A percentile compares a stretch with the other conserved stretches of the same genome.
These are phyloP conservation scores for Baffinella frigidus DNA, from an alignment of 208 protist genomes.

Conservation along the genomic window DNA sequence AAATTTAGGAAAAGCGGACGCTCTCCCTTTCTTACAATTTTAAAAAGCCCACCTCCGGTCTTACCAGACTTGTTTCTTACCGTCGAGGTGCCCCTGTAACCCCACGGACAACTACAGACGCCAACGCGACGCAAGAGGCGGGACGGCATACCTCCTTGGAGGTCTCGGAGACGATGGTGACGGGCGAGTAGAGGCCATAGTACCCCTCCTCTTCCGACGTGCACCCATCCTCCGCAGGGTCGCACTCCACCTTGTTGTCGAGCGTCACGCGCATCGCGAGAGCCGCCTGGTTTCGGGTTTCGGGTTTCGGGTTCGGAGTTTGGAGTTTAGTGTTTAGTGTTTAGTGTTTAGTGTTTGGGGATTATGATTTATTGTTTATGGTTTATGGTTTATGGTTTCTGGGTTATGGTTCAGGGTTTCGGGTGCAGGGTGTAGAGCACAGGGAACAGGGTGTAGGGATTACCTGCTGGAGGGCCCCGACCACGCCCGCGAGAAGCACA, in stretches of 20 bases:
- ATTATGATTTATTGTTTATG: no score
- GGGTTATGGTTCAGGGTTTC: not conserved
- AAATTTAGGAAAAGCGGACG: no score
- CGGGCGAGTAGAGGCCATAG: constrained; percentile 45
- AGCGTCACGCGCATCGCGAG: not conserved
- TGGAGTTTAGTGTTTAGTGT: no score
- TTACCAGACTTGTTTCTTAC: no score
- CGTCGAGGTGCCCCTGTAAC: no score
- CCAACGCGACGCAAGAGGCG: not conserved
- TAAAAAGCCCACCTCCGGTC: no score
- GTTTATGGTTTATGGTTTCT: no score
- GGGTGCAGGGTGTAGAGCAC: not conserved
- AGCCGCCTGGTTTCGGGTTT: not conserved
- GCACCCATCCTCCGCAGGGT: not conserved
- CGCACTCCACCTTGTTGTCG: constrained; percentile 25
- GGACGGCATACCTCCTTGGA: not conserved
- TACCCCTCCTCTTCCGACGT: constrained; percentile 30
- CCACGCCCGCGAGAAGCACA: not conserved
- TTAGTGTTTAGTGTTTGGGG: no score
- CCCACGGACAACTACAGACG: no score
- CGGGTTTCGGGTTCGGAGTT: not conserved
- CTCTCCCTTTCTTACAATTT: no score
- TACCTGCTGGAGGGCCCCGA: not conserved
- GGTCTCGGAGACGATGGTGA: constrained; percentile 31
- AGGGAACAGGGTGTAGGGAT: not conserved